phyloP scores from a whole-genome alignment of 108 stramenopile genomes.

The Cylindrotheca closterium region DNA sequence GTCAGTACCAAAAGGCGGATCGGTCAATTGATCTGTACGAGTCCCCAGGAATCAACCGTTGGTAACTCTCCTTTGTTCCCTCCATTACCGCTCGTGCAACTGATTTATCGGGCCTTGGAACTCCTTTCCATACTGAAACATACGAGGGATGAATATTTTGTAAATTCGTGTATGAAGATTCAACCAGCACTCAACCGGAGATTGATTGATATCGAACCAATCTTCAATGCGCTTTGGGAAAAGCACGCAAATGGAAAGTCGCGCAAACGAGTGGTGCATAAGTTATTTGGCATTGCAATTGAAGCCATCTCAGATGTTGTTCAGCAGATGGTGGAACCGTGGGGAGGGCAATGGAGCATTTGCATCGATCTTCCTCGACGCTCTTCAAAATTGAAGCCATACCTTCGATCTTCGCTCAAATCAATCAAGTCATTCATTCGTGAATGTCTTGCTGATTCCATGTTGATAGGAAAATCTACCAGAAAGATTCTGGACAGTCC shows the following conservation, averaged over 20 bases:
- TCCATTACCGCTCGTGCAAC: conserved; percentile 2
- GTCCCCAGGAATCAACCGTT: too few species aligned
- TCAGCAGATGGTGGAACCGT: background rate
- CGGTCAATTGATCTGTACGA: too few species aligned
- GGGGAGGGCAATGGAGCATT: background rate
- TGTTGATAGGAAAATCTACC: too few species aligned
- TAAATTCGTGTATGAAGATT: background rate
- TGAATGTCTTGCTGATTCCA: background rate
- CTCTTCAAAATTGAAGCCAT: background rate
- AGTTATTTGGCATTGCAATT: background rate
- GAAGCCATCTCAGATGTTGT: background rate
- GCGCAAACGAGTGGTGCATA: background rate
- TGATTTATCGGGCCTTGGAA: conserved; percentile 8
- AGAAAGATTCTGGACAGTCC: too few species aligned
- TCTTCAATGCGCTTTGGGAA: background rate
- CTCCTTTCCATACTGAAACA: conserved; percentile 11
- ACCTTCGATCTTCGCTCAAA: background rate
- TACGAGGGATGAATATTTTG: background rate
- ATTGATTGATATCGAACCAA: background rate
- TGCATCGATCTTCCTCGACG: background rate
- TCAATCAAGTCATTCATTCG: background rate
- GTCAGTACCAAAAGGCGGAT: too few species aligned
- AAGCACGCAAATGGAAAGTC: background rate
- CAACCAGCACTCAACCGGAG: background rate
- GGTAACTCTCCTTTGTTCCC: too few species aligned